Evolutionary conservation across 148 eudicot genomes (phyloP).

Genomic region (Diospyros lotus): DNA sequence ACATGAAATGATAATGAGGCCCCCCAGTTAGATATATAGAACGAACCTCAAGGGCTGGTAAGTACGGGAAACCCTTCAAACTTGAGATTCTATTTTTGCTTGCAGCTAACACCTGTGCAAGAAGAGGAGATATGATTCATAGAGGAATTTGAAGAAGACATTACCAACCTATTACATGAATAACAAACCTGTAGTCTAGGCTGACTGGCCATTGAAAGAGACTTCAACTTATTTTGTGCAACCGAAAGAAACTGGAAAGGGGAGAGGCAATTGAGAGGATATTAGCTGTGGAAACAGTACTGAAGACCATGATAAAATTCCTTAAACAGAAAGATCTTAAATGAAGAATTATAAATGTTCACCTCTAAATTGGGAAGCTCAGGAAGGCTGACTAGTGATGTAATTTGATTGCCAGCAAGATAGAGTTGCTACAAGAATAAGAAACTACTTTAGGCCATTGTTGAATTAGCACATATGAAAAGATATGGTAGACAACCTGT

Average conservation of each 20-base stretch:
- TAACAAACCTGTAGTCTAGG: slow-evolving; percentile 87
- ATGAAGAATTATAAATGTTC: slow-evolving; percentile 13
- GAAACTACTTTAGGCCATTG: slow-evolving; percentile 5
- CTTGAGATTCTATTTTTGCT: slow-evolving; percentile 91
- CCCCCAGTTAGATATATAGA: slow-evolving; percentile 1
- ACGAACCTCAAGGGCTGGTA: slow-evolving; percentile 91
- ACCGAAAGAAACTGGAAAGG: slow-evolving; percentile 81
- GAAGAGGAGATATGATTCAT: not conserved
- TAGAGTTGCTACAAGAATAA: slow-evolving; percentile 77
- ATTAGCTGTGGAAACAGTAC: slow-evolving; percentile 5
- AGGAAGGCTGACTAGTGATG: slow-evolving; percentile 86
- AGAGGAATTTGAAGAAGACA: slow-evolving; percentile 2
- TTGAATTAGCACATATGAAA: not conserved
- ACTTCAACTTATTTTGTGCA: slow-evolving; percentile 91
- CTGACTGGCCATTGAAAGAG: slow-evolving; percentile 98
- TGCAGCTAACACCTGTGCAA: slow-evolving; percentile 85
- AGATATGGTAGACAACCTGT: slow-evolving; percentile 49
- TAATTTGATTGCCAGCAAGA: slow-evolving; percentile 97
- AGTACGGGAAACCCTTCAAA: slow-evolving; percentile 81
- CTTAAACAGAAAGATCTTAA: not conserved
- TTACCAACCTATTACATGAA: slow-evolving; percentile 9
- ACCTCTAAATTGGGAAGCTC: slow-evolving; percentile 98
- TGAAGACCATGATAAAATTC: not conserved
- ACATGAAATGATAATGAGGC: not conserved
- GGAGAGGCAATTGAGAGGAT: slow-evolving; percentile 5